Conservation (phyloP, 345 rosid species). For the Hypericum perforatum region DNA sequence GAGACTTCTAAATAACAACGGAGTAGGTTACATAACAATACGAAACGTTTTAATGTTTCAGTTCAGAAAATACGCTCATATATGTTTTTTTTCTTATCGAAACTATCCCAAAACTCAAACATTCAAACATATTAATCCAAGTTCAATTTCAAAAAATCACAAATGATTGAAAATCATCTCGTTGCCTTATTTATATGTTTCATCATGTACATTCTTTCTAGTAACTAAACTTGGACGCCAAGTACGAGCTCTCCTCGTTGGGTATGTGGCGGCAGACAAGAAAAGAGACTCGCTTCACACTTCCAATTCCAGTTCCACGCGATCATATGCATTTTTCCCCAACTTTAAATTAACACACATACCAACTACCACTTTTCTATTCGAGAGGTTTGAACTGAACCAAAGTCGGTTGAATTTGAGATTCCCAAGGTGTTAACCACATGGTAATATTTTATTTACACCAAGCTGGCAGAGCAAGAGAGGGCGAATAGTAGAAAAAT, state of each 20-base stretch:
- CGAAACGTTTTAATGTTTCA: no score
- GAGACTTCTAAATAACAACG: no score
- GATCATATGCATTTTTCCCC: conserved; percentile 18
- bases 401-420: conserved; percentile 12
- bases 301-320: conserved; percentile 42
- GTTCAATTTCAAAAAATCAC: no score
- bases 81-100: no score
- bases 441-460: conserved; percentile 6
- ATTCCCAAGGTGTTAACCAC: conserved; percentile 22
- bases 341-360: neutral
- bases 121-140: no score
- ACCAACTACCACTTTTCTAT: conserved; percentile 9
- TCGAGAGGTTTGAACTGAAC: conserved; percentile 12
- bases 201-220: no score
- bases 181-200: no score
- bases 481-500: neutral
- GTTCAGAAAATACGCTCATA: no score
- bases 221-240: conserved; percentile 10
- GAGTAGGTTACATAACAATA: no score
- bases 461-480: neutral
- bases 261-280: conserved; percentile 58
- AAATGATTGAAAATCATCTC: no score
- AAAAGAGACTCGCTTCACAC: conserved; percentile 18
- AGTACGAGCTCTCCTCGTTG: conserved; percentile 28
- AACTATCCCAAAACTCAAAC: no score